phyloP scores from a whole-genome alignment of 2,329 filamentous ascomycete genomes.

The Cladophialophora chaetospira region DNA sequence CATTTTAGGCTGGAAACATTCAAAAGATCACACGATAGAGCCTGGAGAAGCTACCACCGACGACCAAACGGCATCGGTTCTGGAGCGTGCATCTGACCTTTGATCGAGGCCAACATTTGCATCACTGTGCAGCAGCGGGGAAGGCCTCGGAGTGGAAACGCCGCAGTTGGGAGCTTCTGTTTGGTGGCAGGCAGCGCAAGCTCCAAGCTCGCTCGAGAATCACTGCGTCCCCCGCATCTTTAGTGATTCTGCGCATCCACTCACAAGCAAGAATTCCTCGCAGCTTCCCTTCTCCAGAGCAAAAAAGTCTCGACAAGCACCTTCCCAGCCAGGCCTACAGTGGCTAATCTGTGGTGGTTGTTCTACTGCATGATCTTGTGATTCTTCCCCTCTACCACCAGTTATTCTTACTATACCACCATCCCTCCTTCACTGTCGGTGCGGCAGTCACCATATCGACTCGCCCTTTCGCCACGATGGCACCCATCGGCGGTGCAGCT shows the following conservation, averaged over 20 bases:
- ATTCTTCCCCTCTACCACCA: neutral
- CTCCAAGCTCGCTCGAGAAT: neutral
- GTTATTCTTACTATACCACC: neutral
- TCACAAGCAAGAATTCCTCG: neutral
- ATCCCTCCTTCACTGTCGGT: neutral
- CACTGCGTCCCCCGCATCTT: neutral
- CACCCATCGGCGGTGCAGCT: constrained; percentile 31
- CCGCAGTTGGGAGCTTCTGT: constrained; percentile 4
- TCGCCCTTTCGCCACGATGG: constrained; percentile 30
- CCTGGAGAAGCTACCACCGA: too few relatives aligned
- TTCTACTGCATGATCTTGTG: neutral
- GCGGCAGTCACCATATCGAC: constrained; percentile 6
- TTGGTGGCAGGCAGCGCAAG: constrained; percentile 2
- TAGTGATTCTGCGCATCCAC: neutral
- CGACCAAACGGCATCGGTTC: constrained; percentile 1
- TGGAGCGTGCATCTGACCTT: constrained; percentile 5
- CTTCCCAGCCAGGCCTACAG: neutral
- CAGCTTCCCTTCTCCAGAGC: neutral
- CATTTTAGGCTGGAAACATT: too few relatives aligned
- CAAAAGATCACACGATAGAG: too few relatives aligned
- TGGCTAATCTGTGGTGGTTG: neutral
- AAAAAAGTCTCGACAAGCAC: constrained; percentile 11
- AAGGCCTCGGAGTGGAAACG: constrained; percentile 3
- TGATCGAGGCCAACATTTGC: neutral
- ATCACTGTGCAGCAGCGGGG: constrained; percentile 3